Base-by-base conservation (phyloP, 2,329 filamentous ascomycete species). In the Colletotrichum destructivum region DNA sequence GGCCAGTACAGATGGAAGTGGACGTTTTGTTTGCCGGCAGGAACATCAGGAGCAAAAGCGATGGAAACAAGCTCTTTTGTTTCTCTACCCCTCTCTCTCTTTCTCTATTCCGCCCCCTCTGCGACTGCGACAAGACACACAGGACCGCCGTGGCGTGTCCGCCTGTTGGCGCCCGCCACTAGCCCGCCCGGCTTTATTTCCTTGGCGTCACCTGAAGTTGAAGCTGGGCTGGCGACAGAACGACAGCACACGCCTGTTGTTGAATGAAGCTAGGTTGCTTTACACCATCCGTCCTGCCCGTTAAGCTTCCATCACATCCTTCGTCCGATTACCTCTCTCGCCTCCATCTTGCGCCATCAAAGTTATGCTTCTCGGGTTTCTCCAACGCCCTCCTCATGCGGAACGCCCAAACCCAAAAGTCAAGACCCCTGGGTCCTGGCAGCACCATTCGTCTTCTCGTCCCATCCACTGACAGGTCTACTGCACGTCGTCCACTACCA, bases 181-280 rank as follows among this genome's bases (percentile, higher is more conserved):
- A 8, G n/a, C 31, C 46, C 38, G 35, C 9, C 52, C 59, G 54
- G 47, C 15, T 44, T 60, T 69, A 18, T 51, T 44, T 49, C 12
- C 23, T 62, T 40, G 47, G 64, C 35, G 21, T 63, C 69, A 69
- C 69, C 65, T 69, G 66, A 72, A 72, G 4, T 69, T 60, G 66
- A 72, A 72, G 65, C 69, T 64, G 60, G 35, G 35, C 35, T 38
- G 35, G 35, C 35, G 35, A 38, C 35, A 38, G 35, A 38, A 9
- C 11, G 35, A 38, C 35, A 11, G 2, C 8, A 38, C 35, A 38
- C 9, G 35, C 35, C 35, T 9, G 35, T 38, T 62, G 60, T 38
- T 62, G 60, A 35, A 62, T 6, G 47, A 42, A 35, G 21, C 40
- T 15, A 26, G 13, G 26, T 4, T 21, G 18, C 13, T 16, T 52